A percentile compares a stretch with the other conserved stretches of the same genome.
phyloP scores from a whole-genome alignment of 2,329 filamentous ascomycete genomes.

The Stachybotrys chlorohalonatus region DNA sequence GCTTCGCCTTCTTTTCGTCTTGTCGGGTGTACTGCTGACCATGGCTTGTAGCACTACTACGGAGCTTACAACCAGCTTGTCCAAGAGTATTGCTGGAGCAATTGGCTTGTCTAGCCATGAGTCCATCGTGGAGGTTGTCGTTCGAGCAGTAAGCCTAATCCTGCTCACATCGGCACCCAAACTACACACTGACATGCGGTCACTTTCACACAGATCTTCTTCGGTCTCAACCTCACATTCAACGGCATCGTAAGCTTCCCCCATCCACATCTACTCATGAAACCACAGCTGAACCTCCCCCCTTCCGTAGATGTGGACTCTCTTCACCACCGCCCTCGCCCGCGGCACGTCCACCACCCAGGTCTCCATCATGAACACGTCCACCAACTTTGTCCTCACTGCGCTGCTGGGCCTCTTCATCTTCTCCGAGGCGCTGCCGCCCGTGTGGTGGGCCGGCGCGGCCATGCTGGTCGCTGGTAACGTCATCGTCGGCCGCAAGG shows the following conservation, averaged over 20 bases:
- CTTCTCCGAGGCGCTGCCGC: slow-evolving; percentile 63
- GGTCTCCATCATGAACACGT: slow-evolving; percentile 75
- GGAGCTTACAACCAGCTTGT: slow-evolving; percentile 40
- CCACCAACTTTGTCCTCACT: slow-evolving; percentile 71
- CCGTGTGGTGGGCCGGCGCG: slow-evolving; percentile 70
- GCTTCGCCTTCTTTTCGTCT: neutral
- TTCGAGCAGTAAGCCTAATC: slow-evolving; percentile 36
- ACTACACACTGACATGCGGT: slow-evolving; percentile 4
- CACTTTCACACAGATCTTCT: slow-evolving; percentile 50
- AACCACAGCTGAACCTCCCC: neutral
- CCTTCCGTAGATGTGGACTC: slow-evolving; percentile 59
- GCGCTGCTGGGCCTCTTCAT: slow-evolving; percentile 61
- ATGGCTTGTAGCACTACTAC: slow-evolving; percentile 40
- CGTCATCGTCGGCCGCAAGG: slow-evolving; percentile 66
- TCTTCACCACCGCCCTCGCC: slow-evolving; percentile 72
- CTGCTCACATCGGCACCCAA: neutral
- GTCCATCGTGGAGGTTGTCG: slow-evolving; percentile 34
- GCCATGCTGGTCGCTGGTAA: slow-evolving; percentile 65
- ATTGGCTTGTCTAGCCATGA: slow-evolving; percentile 33
- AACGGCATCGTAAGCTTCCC: slow-evolving; percentile 51
- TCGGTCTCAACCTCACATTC: slow-evolving; percentile 64
- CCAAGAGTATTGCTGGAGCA: slow-evolving; percentile 31
- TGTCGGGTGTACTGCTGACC: neutral
- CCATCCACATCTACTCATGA: neutral
- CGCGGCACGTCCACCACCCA: slow-evolving; percentile 67